Evolutionary conservation across 2,329 filamentous ascomycete genomes (phyloP).

Genomic region (Rachicladosporium sp.): DNA sequence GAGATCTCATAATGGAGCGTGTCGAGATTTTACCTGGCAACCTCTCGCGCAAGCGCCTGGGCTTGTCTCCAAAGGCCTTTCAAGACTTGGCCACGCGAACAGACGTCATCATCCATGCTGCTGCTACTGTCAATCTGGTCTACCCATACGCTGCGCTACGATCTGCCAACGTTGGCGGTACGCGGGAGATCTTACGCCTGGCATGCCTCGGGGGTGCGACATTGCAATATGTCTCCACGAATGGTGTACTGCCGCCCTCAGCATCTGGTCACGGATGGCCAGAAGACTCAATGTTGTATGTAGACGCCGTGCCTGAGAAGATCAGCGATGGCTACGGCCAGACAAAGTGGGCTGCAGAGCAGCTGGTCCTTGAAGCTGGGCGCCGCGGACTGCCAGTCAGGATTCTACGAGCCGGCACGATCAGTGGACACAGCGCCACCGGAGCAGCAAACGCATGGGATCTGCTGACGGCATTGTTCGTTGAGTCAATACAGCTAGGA

Average conservation of each 20-base stretch:
- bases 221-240: conserved; percentile 68
- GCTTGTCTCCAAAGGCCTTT: conserved; percentile 53
- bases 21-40: conserved; percentile 67
- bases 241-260: conserved; percentile 63
- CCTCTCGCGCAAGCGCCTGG: conserved; percentile 54
- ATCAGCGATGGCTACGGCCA: conserved; percentile 64
- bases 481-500: conserved; percentile 64
- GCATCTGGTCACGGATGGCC: conserved; percentile 51
- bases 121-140: conserved; percentile 66
- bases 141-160: conserved; percentile 70
- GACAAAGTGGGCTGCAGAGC: conserved; percentile 71
- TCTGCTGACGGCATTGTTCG: conserved; percentile 61
- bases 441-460: conserved; percentile 71
- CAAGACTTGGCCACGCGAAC: conserved; percentile 51
- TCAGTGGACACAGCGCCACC: conserved; percentile 62
- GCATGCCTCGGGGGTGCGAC: conserved; percentile 56
- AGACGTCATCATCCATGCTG: conserved; percentile 65
- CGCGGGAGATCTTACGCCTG: conserved; percentile 59
- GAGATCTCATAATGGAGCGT: conserved; percentile 63
- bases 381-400: conserved; percentile 57
- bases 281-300: conserved; percentile 54
- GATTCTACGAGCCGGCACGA: conserved; percentile 63
- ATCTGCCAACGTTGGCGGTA: conserved; percentile 67
- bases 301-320: conserved; percentile 57
- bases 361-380: conserved; percentile 57